phyloP scores from a whole-genome alignment of 805 yeast genomes.

The Teunomyces aglyptinius region DNA sequence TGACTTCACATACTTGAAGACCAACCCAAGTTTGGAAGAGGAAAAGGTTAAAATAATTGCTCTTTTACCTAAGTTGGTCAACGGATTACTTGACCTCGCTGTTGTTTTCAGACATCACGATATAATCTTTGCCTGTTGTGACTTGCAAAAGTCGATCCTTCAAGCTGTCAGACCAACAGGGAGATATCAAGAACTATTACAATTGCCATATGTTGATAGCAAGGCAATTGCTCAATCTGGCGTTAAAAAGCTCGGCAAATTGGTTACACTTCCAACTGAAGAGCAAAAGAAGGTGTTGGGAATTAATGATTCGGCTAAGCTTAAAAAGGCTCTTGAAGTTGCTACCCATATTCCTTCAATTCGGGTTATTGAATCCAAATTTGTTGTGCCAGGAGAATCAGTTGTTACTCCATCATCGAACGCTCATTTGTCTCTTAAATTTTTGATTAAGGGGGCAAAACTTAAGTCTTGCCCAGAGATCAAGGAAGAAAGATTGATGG shows the following conservation, averaged over 20 bases:
- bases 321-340: slow-evolving; percentile 49
- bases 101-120: slow-evolving; percentile 73
- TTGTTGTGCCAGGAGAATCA: slow-evolving; percentile 84
- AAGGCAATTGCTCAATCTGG: slow-evolving; percentile 41
- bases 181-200: slow-evolving; percentile 64
- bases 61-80: slow-evolving; percentile 60
- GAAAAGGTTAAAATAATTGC: slow-evolving; percentile 58
- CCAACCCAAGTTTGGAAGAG: slow-evolving; percentile 22
- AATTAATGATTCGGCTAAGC: slow-evolving; percentile 42
- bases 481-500: slow-evolving; percentile 42
- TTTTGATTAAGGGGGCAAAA: slow-evolving; percentile 69
- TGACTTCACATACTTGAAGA: slow-evolving; percentile 21
- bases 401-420: slow-evolving; percentile 62
- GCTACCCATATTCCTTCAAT: slow-evolving; percentile 69
- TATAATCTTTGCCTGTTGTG: slow-evolving; percentile 56
- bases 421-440: slow-evolving; percentile 73
- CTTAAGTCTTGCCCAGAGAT: slow-evolving; percentile 57
- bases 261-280: slow-evolving; percentile 56
- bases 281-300: slow-evolving; percentile 59
- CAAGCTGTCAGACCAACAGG: slow-evolving; percentile 68
- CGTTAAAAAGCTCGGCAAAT: slow-evolving; percentile 66
- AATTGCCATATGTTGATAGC: slow-evolving; percentile 71
- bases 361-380: slow-evolving; percentile 65
- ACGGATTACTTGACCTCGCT: slow-evolving; percentile 78
- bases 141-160: slow-evolving; percentile 64